phyloP scores from a whole-genome alignment of 2,329 filamentous ascomycete genomes.

The Neurospora sp. region DNA sequence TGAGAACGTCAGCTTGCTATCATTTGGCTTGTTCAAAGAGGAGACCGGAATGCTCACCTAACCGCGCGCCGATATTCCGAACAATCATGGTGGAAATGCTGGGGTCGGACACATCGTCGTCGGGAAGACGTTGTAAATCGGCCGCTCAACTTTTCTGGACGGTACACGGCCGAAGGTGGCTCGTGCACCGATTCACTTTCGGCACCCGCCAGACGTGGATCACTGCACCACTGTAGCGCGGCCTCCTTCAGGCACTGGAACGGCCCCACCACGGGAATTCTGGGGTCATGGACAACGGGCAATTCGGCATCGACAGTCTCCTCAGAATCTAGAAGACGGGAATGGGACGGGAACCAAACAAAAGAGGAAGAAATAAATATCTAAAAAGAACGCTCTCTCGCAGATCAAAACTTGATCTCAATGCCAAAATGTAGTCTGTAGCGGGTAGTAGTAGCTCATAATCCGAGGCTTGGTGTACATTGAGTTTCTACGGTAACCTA shows the following conservation, averaged over 20 bases:
- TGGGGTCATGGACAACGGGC: background rate
- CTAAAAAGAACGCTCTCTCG: background rate
- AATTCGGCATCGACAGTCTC: background rate
- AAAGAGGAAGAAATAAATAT: background rate
- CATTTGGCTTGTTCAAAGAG: background rate
- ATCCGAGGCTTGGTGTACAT: background rate
- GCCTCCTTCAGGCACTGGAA: background rate
- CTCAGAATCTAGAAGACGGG: background rate
- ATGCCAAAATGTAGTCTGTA: background rate
- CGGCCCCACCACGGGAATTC: background rate
- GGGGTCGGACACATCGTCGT: slow-evolving; percentile 10
- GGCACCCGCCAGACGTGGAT: background rate
- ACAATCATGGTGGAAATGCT: slow-evolving; percentile 41
- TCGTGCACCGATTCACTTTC: slow-evolving; percentile 11
- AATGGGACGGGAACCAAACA: background rate
- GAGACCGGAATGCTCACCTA: slow-evolving; percentile 31
- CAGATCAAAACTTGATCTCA: background rate
- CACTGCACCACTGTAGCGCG: background rate
- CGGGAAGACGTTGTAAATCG: background rate
- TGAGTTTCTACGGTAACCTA: background rate
- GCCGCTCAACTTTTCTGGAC: slow-evolving; percentile 17
- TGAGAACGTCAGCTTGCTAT: slow-evolving; percentile 3
- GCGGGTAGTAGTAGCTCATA: background rate
- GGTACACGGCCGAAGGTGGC: slow-evolving; percentile 11
- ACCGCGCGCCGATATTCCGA: slow-evolving; percentile 43